A percentile compares a stretch with the other conserved stretches of the same genome.
Conservation (phyloP, 768 basidiomycete species). For the Podaxis pistillaris region DNA sequence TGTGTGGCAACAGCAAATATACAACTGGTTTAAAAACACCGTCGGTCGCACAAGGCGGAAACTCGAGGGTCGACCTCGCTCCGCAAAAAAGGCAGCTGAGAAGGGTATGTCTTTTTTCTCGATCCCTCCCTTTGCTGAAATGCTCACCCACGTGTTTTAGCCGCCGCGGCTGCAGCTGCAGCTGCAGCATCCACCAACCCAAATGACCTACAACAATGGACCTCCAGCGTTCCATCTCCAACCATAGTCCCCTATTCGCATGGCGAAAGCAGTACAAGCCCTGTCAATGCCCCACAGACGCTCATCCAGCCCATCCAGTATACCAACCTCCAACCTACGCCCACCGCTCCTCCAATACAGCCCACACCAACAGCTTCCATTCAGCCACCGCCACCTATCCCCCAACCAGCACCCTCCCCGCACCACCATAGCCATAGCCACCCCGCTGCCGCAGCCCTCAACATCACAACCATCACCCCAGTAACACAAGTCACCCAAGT, state of each 20-base stretch:
- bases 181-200: constrained; percentile 8
- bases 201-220: constrained; percentile 31
- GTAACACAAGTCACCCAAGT: constrained; percentile 30
- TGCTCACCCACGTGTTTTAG: constrained; percentile 6
- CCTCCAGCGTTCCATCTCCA: constrained; percentile 33
- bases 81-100: constrained; percentile 50
- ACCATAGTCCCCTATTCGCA: constrained; percentile 39
- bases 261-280: constrained; percentile 34
- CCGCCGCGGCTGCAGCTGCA: constrained; percentile 15
- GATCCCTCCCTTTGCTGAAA: not conserved
- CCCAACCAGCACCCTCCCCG: constrained; percentile 20
- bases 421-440: constrained; percentile 19
- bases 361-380: constrained; percentile 19
- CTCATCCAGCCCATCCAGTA: constrained; percentile 41
- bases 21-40: constrained; percentile 76
- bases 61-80: constrained; percentile 51
- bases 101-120: constrained; percentile 35
- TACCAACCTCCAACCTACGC: constrained; percentile 34
- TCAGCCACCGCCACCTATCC: constrained; percentile 16
- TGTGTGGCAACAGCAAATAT: constrained; percentile 51
- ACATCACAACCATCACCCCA: constrained; percentile 12
- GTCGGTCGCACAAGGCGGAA: constrained; percentile 59
- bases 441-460: constrained; percentile 19
- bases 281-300: constrained; percentile 31
- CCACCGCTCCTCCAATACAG: constrained; percentile 23